Base-by-base conservation (phyloP, 1,284 basidiomycete species). In the Ganoderma leucocontextum region DNA sequence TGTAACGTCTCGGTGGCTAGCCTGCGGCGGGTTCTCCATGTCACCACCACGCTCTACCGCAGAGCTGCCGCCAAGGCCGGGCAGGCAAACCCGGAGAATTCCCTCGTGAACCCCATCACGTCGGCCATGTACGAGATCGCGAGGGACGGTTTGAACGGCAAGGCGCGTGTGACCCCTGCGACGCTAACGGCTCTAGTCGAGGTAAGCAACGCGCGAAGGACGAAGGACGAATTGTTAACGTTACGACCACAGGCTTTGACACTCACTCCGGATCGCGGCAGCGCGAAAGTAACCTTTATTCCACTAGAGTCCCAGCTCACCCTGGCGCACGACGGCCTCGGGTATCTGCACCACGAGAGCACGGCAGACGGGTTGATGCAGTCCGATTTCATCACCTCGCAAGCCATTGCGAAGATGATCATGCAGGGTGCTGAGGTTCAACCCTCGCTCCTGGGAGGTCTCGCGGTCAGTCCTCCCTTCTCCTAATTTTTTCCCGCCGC, bases 91-190 rank as follows among this genome's bases (percentile, higher is more conserved):
- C 60, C 76, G n/a, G 71, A 76, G 19, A 73, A 76, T 62, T 60
- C 65, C 22, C 72, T 78, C 39, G 67, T 78, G 9, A 85, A 85
- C 65, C 81, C 80, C 53, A 78, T 91, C 44, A 78, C 84, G 7
- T 73, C 77, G n/a, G 79, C 84, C 9, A 79, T 91, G 59, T 78
- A 88, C 41, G 91, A 92, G 62, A 81, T 88, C 4, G 74, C 89
- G 35, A 80, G 80, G 19, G 90, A 91, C 64, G 84, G 84, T 10
- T 77, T 91, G 29, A 81, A 84, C 55, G 74, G 86, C 66, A 91
- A 89, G 75, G 80, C 84, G 33, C 83, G 87, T 64, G 79, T 88
- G 9, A 76, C 78, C n/a, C 81, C 87, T 2, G 73, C 79, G 12
- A 89, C 88, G 13, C 69, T 90, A 33, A 81, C 79, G 36, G 80